Evolutionary conservation across 306 rosid genomes (phyloP), one percentile per base, ranked within the genome.

Genomic region (Casuarina cunninghamiana): DNA sequence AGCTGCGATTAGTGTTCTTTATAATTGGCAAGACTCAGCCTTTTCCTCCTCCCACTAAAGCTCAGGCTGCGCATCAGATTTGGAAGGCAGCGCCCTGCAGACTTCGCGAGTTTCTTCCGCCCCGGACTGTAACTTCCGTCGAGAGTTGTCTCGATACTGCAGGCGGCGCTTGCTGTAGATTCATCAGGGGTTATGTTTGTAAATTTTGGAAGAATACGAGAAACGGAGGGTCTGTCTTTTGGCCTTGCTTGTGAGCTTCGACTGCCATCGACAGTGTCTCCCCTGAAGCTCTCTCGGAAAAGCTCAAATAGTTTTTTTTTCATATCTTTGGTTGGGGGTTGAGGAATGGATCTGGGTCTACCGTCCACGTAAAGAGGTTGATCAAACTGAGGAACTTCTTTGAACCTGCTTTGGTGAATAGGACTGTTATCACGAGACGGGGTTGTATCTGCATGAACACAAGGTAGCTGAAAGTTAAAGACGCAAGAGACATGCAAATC

Each of bases 261-360:
- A 51, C 42, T 46, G 38, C 54, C 79, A 69, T 77, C 83, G 6
- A 53, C 72, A 35, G 11, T 19, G 7, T 70, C 58, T 3, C 48
- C 51, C 41, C 54, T 45, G 8, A 54, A 81, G 42, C 88, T 87
- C 39, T 87, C 90, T 3, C 50, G 81, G 73, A 85, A 87, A 74
- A 87, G 75, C 13, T 87, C 91, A 54, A 87, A 61, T 10, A 87
- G 84, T 21, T 72, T 87, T 65, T 83, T 85, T 66, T 83, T 86
- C 63, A 15, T 75, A 11, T 77, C 78, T 60, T 37, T 26, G 3
- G 71, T 55, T 26, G 76, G 72, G 11, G 84, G 68, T 42, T 78
- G 67, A 0, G 39, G 8, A 6, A 35, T 39, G 17, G 76, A 68
- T 19, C 60, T 45, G 50, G 71, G 45, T 16, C 61, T 19, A 44